Evolutionary conservation across 2,329 filamentous ascomycete species (phyloP), one percentile per base, ranked within the genome.

Genomic region (Fusarium pseudonygamai): DNA sequence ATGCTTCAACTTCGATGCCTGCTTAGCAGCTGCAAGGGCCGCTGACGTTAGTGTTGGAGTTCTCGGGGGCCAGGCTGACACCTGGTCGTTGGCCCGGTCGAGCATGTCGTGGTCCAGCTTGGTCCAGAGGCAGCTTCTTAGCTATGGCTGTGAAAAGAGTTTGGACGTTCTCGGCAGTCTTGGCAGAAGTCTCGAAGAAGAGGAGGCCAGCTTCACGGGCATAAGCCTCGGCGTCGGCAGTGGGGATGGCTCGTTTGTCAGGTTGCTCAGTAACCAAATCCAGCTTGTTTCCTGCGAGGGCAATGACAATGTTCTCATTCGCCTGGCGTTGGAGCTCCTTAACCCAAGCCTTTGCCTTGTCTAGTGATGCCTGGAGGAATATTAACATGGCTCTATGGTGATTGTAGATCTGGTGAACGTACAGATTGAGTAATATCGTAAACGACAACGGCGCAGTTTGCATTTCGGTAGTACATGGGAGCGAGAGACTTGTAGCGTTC

Each of bases 351-450:
- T 99, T 99, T 78, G 97, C 97, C 88, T 99, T 99, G 85, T 99
- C 97, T 80, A 99, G 88, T 53, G 96, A 99, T 75, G 95, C 91
- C 96, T 55, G 43, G 49, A 26, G 18, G 50, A 20, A 37, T 37
- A 62, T 79, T 66, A 78, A 65, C 32, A 55, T 61, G 45, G 36
- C 50, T n/a, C 20, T 26, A 68, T 1, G 24, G n/a, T 36, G 50
- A 22, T 39, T 37, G 28, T 15, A 26, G 22, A 65, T 34, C n/a
- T 26, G 32, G 18, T 13, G 22, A 56, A 85, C 93, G 72, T 92
- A 99, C 96, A 77, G 96, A 94, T 90, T 99, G 96, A 80, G 96
- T 99, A 81, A 99, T 98, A 85, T 99, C 96, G 85, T 99, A 99
- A 76, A 99, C 96, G 55, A 99, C 96, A 37, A 99, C 96, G 67